Conservation (phyloP, 2,329 filamentous ascomycete species). For the Byssothecium circinans region DNA sequence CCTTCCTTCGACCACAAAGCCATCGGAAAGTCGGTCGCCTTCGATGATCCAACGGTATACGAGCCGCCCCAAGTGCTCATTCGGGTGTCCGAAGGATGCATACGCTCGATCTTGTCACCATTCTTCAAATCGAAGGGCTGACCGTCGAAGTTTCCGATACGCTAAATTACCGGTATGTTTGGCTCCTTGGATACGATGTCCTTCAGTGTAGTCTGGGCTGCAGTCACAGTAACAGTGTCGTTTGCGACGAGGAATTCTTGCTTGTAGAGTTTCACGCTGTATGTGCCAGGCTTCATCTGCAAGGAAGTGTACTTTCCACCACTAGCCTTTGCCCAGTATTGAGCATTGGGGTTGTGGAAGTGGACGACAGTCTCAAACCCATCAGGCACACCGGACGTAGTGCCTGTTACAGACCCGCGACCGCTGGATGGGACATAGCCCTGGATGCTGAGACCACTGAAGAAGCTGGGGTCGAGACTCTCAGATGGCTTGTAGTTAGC, state of each 20-base stretch:
- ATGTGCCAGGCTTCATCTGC: slow-evolving; percentile 23
- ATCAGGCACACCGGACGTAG: slow-evolving; percentile 17
- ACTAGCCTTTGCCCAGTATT: slow-evolving; percentile 57
- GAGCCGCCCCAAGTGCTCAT: slow-evolving; percentile 22
- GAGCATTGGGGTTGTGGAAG: slow-evolving; percentile 62
- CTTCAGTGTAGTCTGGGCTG: slow-evolving; percentile 19
- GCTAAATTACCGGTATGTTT: slow-evolving; percentile 17
- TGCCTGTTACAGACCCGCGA: slow-evolving; percentile 21
- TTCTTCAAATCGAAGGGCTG: slow-evolving; percentile 27
- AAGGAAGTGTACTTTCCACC: slow-evolving; percentile 20
- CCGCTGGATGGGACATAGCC: slow-evolving; percentile 21
- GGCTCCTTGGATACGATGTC: slow-evolving; percentile 24
- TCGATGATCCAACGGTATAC: slow-evolving; percentile 17
- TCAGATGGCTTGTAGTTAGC: slow-evolving; percentile 16
- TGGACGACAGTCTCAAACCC: slow-evolving; percentile 49
- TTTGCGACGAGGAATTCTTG: slow-evolving; percentile 21
- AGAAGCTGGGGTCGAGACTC: slow-evolving; percentile 25
- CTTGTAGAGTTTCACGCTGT: slow-evolving; percentile 26
- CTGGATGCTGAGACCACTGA: slow-evolving; percentile 19
- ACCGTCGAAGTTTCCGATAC: slow-evolving; percentile 26
- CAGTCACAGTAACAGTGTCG: slow-evolving; percentile 19
- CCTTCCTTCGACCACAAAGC: slow-evolving; percentile 24
- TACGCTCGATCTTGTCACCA: slow-evolving; percentile 26
- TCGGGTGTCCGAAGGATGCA: slow-evolving; percentile 25
- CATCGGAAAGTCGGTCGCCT: slow-evolving; percentile 25